Percentiles rank a stretch among this genome's conserved stretches.
Conservation (phyloP, 345 rosid species). For the Brassica juncea region DNA sequence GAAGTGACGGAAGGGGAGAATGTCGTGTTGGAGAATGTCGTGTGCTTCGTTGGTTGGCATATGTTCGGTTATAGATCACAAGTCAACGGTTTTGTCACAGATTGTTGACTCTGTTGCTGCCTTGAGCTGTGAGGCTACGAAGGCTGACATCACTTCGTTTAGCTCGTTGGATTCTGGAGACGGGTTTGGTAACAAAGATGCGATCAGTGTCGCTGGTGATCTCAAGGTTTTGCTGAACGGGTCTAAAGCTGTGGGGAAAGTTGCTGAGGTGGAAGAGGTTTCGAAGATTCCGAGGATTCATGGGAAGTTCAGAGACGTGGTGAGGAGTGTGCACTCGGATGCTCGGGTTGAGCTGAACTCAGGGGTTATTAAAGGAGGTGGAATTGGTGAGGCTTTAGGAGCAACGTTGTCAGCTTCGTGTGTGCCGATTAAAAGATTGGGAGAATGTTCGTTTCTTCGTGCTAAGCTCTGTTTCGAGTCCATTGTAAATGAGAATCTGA, state of each 20-base stretch:
- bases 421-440: background rate
- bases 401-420: constrained; percentile 24
- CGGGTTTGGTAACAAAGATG: constrained; percentile 69
- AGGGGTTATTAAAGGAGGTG: constrained; percentile 41
- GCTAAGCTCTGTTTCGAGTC: background rate
- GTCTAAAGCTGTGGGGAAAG: constrained; percentile 60
- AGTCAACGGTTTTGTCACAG: constrained; percentile 47
- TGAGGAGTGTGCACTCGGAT: constrained; percentile 56
- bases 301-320: constrained; percentile 63
- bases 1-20: constrained; percentile 55
- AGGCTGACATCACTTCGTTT: constrained; percentile 53
- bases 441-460: background rate
- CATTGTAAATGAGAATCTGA: background rate
- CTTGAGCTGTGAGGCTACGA: constrained; percentile 70
- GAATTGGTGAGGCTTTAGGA: constrained; percentile 37
- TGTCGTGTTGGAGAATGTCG: constrained; percentile 41
- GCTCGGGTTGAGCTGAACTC: constrained; percentile 59
- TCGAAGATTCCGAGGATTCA: constrained; percentile 50
- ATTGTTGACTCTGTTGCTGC: constrained; percentile 68
- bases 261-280: constrained; percentile 42
- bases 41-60: constrained; percentile 49
- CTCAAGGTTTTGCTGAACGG: constrained; percentile 71
- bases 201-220: constrained; percentile 67
- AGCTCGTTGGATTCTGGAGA: constrained; percentile 61
- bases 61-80: constrained; percentile 62